Conservation (phyloP, 805 yeast genomes). For the Spathaspora arborariae region DNA sequence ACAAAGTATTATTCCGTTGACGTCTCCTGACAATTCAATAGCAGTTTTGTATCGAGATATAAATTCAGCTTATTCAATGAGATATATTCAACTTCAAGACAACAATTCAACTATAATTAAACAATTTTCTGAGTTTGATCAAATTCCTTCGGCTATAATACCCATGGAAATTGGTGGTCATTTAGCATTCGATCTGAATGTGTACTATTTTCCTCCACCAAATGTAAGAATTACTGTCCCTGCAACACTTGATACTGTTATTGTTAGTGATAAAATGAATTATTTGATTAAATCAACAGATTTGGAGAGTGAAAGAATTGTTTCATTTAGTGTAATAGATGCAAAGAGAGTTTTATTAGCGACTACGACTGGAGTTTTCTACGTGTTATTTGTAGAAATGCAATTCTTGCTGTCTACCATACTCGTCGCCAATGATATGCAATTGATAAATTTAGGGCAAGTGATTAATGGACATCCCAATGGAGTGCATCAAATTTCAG, state of each 20-base stretch:
- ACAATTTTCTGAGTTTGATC: slow-evolving; percentile 7
- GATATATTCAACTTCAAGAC: slow-evolving; percentile 1
- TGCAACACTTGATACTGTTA: not conserved
- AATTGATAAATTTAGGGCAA: slow-evolving; percentile 3
- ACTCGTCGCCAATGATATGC: slow-evolving; percentile 3
- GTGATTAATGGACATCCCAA: slow-evolving; percentile 1
- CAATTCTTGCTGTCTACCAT: not conserved
- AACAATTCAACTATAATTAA: not conserved
- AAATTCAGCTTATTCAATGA: not conserved
- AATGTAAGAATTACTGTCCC: not conserved
- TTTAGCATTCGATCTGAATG: not conserved
- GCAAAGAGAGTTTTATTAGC: slow-evolving; percentile 1
- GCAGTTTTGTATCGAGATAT: slow-evolving; percentile 6
- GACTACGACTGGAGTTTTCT: slow-evolving; percentile 3
- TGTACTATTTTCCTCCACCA: slow-evolving; percentile 5
- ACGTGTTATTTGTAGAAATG: slow-evolving; percentile 4
- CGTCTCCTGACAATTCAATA: slow-evolving; percentile 1
- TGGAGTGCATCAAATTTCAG: slow-evolving; percentile 6
- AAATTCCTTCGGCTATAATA: slow-evolving; percentile 4
- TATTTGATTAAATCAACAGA: slow-evolving; percentile 1
- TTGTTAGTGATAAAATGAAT: not conserved
- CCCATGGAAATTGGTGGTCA: slow-evolving; percentile 5
- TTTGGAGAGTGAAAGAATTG: not conserved
- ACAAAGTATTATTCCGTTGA: not conserved
- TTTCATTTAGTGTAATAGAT: slow-evolving; percentile 2